Percentiles rank a stretch among this genome's conserved stretches.
These are phyloP conservation scores for Leucocoprinus leucothites DNA, from an alignment of 768 basidiomycete species.

Conservation along the genomic window DNA sequence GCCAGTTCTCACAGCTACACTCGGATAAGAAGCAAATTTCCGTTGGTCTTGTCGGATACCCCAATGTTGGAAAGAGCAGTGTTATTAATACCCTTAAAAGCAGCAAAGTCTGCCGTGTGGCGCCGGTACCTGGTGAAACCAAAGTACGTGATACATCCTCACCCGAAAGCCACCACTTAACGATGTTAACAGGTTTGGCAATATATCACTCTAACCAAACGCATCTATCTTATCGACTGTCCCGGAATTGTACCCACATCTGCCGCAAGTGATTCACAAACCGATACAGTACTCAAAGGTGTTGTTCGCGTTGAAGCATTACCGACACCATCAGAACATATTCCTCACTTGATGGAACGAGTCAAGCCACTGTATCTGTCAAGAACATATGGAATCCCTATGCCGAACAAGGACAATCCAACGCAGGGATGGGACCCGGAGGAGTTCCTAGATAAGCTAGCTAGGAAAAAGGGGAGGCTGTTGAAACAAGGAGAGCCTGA, in stretches of 20 bases:
- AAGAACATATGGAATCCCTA: slow-evolving; percentile 72
- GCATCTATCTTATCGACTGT: slow-evolving; percentile 99
- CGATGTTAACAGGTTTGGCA: slow-evolving; percentile 76
- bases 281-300: slow-evolving; percentile 91
- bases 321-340: slow-evolving; percentile 88
- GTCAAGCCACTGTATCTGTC: slow-evolving; percentile 93
- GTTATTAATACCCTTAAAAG: slow-evolving; percentile 99
- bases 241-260: slow-evolving; percentile 97
- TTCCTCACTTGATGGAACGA: slow-evolving; percentile 81
- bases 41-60: slow-evolving; percentile 96
- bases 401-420: slow-evolving; percentile 55
- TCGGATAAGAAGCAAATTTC: slow-evolving; percentile 99
- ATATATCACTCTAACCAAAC: slow-evolving; percentile 94
- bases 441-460: slow-evolving; percentile 79
- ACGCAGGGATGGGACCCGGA: slow-evolving; percentile 65
- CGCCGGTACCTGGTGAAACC: slow-evolving; percentile 97
- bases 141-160: slow-evolving; percentile 46
- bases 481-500: slow-evolving; percentile 96
- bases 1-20: slow-evolving; percentile 95
- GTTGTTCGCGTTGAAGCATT: slow-evolving; percentile 96
- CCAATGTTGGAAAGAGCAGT: slow-evolving; percentile 96
- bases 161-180: slow-evolving; percentile 16
- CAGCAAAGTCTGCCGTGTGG: slow-evolving; percentile 95
- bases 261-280: slow-evolving; percentile 78
- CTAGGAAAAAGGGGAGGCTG: slow-evolving; percentile 87